Base-by-base conservation (phyloP, 2,329 filamentous ascomycete genomes). In the Paracoccidioides brasiliensis region DNA sequence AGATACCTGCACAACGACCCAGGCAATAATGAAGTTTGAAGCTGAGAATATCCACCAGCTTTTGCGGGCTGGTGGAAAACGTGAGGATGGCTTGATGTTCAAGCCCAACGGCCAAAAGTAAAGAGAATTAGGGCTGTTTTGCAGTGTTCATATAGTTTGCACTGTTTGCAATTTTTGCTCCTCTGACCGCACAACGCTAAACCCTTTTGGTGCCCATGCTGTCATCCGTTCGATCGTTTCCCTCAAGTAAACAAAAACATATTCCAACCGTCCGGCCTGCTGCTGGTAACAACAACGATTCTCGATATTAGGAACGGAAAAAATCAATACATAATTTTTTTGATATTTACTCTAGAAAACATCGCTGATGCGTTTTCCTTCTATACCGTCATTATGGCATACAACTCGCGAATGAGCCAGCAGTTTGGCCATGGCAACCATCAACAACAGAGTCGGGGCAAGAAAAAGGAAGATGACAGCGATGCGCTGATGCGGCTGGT, bases 401-500 rank as follows among this genome's bases (percentile, higher is more conserved):
- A 77, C 64, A 76, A 76, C 63, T 66, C 72, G 54, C 71, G 76
- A 58, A 77, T 78, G 73, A 79, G 76, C 62, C 74, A 78, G 63
- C 76, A 75, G 59, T 73, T 74, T 57, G 73, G 76, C 56, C 69
- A 62, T 49, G 63, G 71, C 59, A 63, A 67, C 49, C 72, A 75
- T 61, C 76, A 77, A 59, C 70, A 72, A 35, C 70, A 75, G 55
- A 70, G 68, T 58, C 70, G 74, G 41, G 69, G 68, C 30, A 78
- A 75, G 63, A 79, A 78, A 66, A 80, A 79, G 67, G 77, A 80
- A 60, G 77, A 79, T 59, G 78, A 80, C 30, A 78, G 75, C 57
- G 78, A 80, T 69, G 76, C 77, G 46, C 74, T 80, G 62, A 80
- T 80, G 76, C 76, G 77, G 63, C 69, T 80, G 69, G 78, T 80